Base-by-base conservation (phyloP, 352 stramenopile species). In the Phytophthora syringae region DNA sequence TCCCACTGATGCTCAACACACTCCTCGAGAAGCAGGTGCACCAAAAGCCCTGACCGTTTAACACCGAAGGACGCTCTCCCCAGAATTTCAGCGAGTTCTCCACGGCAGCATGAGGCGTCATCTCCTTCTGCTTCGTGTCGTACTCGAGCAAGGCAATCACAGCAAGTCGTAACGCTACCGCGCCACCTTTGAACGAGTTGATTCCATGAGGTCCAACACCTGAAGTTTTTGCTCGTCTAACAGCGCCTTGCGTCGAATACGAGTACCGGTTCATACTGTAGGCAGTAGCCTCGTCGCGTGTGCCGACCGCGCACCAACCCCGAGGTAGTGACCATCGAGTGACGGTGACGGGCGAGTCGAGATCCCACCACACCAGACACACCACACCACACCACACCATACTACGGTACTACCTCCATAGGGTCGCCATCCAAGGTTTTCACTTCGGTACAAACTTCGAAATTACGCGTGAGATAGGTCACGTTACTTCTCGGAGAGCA, bases 391-490 rank as follows among this genome's bases (percentile, higher is more conserved):
- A n/a, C n/a, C n/a, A n/a, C n/a, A n/a, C n/a, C n/a, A n/a, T n/a
- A n/a, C n/a, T n/a, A n/a, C n/a, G n/a, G n/a, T n/a, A n/a, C n/a
- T n/a, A n/a, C n/a, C n/a, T n/a, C n/a, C n/a, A n/a, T n/a, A n/a
- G n/a, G n/a, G n/a, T n/a, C n/a, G n/a, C n/a, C n/a, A n/a, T n/a
- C n/a, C n/a, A n/a, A n/a, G n/a, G n/a, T n/a, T n/a, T n/a, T n/a
- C n/a, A n/a, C n/a, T n/a, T n/a, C n/a, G n/a, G n/a, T n/a, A 97
- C 88, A 64, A 97, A 92, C 18, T 96, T 76, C n/a, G 96, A 58
- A 62, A 67, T 62, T 71, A 62, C 27, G 27, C 9, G 9, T 67
- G 57, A 43, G 24, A 50, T 63, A 67, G 34, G 40, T 49, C 54
- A 44, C 55, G n/a, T 60, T 84, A 93, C 76, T 92, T 93, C 52